These are phyloP conservation scores for Pseudoturritis turrita DNA, from an alignment of 345 rosid genomes.

Conservation along the genomic window DNA sequence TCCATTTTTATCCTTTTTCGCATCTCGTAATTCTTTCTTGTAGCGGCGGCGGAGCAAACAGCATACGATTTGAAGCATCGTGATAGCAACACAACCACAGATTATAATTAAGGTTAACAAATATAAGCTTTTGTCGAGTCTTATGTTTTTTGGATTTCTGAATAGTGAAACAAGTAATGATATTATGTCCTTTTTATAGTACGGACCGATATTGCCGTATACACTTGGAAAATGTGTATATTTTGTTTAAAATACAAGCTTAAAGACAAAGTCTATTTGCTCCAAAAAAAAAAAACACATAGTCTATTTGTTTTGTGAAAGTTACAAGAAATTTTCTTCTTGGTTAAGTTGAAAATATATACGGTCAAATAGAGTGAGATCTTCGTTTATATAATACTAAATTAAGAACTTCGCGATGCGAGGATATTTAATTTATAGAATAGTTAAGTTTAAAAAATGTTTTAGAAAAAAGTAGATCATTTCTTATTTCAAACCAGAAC, in stretches of 20 bases:
- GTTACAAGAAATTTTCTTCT: neutral
- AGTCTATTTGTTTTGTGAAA: neutral
- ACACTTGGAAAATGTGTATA: neutral
- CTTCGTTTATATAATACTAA: neutral
- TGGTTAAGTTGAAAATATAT: neutral
- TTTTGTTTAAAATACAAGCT: neutral
- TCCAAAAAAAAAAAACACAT: neutral
- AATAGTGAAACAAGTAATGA: neutral
- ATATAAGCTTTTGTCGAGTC: neutral
- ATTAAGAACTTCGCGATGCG: too few species aligned
- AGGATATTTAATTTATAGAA: too few species aligned
- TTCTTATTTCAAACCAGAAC: too few species aligned
- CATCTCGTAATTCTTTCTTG: neutral
- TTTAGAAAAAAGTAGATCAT: too few species aligned
- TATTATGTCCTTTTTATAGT: neutral
- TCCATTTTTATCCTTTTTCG: neutral
- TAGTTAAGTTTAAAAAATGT: too few species aligned
- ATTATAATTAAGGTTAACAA: neutral
- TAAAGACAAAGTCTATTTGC: too few species aligned
- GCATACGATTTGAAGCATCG: neutral
- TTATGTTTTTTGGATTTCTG: neutral
- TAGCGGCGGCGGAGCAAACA: neutral
- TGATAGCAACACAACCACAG: too few species aligned
- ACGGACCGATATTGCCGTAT: neutral
- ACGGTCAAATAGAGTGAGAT: conserved; percentile 12